A percentile compares a stretch with the other conserved stretches of the same genome.
These are phyloP conservation scores for Trichoderma citrinoviride DNA, from an alignment of 2,329 filamentous ascomycete genomes.

Conservation along the genomic window DNA sequence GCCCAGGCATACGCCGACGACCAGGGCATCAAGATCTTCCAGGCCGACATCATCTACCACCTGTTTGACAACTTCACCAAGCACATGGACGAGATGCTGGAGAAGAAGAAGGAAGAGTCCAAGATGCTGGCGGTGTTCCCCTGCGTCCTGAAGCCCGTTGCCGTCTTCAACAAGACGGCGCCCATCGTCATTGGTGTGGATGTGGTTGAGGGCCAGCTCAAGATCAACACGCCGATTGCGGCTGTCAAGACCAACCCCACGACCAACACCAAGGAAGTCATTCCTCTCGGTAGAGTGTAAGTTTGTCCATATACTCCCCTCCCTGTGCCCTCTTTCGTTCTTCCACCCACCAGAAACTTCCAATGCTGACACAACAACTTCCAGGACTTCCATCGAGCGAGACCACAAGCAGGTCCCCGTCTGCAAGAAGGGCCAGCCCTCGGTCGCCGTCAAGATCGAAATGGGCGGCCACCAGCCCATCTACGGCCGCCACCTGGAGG, in stretches of 20 bases:
- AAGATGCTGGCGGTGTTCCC: constrained; percentile 97
- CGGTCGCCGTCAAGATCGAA: constrained; percentile 97
- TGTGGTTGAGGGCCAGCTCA: constrained; percentile 84
- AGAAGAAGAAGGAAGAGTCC: constrained; percentile 93
- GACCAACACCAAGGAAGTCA: constrained; percentile 78
- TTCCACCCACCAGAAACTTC: constrained; percentile 20
- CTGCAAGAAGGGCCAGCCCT: constrained; percentile 96
- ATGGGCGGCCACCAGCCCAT: constrained; percentile 85
- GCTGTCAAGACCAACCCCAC: constrained; percentile 78
- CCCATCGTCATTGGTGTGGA: constrained; percentile 96
- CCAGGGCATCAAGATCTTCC: constrained; percentile 95
- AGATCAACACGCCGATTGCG: constrained; percentile 84
- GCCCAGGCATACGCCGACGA: constrained; percentile 88
- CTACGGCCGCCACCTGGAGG: constrained; percentile 93
- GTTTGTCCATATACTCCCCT: constrained; percentile 41
- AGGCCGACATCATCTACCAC: constrained; percentile 98
- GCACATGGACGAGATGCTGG: constrained; percentile 83
- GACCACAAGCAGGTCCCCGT: constrained; percentile 93
- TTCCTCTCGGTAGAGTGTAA: constrained; percentile 89
- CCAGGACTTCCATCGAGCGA: constrained; percentile 92
- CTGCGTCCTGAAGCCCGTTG: constrained; percentile 83
- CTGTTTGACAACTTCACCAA: constrained; percentile 95
- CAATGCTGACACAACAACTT: constrained; percentile 33
- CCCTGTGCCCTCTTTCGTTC: background rate
- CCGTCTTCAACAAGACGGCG: constrained; percentile 96